Evolutionary conservation across 345 rosid genomes (phyloP).

Genomic region (Eucalyptus guilfoylei): DNA sequence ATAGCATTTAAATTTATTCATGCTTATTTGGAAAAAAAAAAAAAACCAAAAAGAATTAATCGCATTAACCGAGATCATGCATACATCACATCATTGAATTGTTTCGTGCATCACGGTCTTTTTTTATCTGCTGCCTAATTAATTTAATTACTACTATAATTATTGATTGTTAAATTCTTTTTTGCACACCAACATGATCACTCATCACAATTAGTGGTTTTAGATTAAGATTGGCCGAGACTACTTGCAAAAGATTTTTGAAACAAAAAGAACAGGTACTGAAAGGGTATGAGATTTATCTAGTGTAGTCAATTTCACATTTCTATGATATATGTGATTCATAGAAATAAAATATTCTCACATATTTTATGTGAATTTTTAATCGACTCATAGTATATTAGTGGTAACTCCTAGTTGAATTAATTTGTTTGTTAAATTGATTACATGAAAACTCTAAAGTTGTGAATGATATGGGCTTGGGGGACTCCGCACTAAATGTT

Average conservation of each 20-base stretch:
- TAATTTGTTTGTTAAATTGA: not conserved
- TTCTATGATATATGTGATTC: not conserved
- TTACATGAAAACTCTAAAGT: not conserved
- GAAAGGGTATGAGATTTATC: no score
- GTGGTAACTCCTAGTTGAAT: no score
- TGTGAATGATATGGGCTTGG: not conserved
- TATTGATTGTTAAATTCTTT: not conserved
- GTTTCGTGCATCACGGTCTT: not conserved
- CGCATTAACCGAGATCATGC: not conserved
- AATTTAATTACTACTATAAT: not conserved
- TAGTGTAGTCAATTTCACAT: not conserved
- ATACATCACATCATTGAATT: not conserved
- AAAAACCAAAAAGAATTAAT: no score
- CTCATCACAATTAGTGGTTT: not conserved
- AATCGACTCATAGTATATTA: not conserved
- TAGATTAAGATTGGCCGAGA: not conserved
- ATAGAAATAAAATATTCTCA: not conserved
- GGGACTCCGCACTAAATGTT: not conserved
- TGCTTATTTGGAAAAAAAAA: no score
- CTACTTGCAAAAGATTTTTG: not conserved
- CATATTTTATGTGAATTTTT: no score
- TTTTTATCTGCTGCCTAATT: not conserved
- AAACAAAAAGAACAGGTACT: no score
- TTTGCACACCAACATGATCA: not conserved
- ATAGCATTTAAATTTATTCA: not conserved